Evolutionary conservation across 2,329 filamentous ascomycete species (phyloP), one percentile per base, ranked within the genome.

Genomic region (Neonectria faginata): DNA sequence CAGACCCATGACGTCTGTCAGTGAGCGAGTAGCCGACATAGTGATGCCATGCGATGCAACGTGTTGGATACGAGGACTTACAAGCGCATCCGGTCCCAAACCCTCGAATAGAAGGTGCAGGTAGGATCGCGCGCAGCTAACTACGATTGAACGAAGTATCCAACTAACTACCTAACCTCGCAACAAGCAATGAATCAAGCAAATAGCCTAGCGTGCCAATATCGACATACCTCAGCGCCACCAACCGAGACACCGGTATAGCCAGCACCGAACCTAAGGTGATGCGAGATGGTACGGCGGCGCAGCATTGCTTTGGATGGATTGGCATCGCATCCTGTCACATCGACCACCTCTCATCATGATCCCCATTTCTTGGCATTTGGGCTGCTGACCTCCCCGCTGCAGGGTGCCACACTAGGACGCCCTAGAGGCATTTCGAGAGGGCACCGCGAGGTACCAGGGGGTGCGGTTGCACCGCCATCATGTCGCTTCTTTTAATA

Each of bases 401-500:
- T 44, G 27, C 33, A 41, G 42, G 33, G 41, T 59, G 42, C 55
- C 41, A 53, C 60, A 41, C 50, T 29, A 42, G 48, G 29, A 33
- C 41, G 25, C 29, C 51, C 50, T 27, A 36, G 12, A 52, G 36
- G 36, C 7, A 42, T 9, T 16, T 29, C 25, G 12, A 7, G 10
- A 11, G 45, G 36, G 45, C 48, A 51, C 22, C 22, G n/a, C 45
- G 22, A 48, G 45, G 20, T 22, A 48, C 45, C 14, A 33, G 42
- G 50, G 50, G 50, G 29, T 50, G 39, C 39, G 55, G 68, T 67
- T 74, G 71, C 71, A 73, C 71, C 70, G 71, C 71, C 71, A 69
- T 74, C 65, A 39, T 41, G 57, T 62, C 68, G 71, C 70, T 73
- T 73, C 71, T 73, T 73, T 74, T 73, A 73, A 69, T 73, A 71